Evolutionary conservation across 345 rosid species (phyloP).

Genomic region (Draba incana): DNA sequence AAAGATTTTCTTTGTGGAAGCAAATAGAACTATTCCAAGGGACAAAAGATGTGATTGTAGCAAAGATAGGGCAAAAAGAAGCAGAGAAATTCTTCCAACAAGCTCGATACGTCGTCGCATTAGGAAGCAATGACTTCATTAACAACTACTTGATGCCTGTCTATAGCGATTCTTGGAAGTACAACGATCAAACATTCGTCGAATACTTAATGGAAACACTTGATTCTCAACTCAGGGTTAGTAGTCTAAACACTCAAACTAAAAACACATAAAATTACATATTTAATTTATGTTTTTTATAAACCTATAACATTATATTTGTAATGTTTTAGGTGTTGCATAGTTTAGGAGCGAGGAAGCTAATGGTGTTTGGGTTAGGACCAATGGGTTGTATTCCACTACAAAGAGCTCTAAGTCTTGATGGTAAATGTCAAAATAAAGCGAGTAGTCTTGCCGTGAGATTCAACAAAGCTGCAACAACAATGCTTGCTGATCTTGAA

Average conservation of each 20-base stretch:
- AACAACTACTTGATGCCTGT: constrained; percentile 96
- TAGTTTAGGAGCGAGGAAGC: constrained; percentile 67
- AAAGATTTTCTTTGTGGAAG: constrained; percentile 68
- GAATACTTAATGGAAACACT: constrained; percentile 77
- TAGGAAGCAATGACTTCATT: constrained; percentile 98
- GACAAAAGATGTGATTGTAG: constrained; percentile 55
- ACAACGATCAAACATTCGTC: constrained; percentile 72
- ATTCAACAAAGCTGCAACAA: constrained; percentile 62
- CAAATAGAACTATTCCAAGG: constrained; percentile 84
- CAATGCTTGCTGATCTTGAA: constrained; percentile 50
- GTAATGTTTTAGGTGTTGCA: constrained; percentile 53
- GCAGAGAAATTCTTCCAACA: constrained; percentile 74
- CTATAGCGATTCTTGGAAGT: constrained; percentile 83
- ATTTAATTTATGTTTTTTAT: background rate
- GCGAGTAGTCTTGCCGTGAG: constrained; percentile 69
- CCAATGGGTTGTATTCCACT: constrained; percentile 99
- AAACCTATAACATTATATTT: background rate
- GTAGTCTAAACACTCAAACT: background rate
- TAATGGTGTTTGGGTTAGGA: constrained; percentile 87
- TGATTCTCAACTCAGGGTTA: constrained; percentile 62
- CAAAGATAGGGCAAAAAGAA: constrained; percentile 55
- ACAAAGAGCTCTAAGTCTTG: constrained; percentile 75
- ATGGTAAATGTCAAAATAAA: constrained; percentile 70
- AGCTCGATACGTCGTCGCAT: constrained; percentile 72
- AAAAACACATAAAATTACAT: background rate